Conservation (phyloP, 305 asterid genomes). For the Caryopteris hybrid region DNA sequence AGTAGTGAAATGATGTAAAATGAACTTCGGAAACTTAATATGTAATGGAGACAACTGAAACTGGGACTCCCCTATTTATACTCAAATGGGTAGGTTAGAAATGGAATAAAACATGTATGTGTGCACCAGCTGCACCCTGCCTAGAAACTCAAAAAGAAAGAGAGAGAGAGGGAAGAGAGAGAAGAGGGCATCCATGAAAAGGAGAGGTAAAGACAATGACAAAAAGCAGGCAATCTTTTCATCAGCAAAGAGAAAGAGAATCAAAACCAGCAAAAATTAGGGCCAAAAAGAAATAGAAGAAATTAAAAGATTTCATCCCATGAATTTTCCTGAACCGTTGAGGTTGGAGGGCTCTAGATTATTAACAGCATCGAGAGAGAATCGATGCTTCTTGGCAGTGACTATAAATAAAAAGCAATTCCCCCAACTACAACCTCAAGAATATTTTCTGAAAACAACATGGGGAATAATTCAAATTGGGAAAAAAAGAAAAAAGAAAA, state of each 20-base stretch:
- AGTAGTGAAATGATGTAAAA: background rate
- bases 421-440: constrained; percentile 41
- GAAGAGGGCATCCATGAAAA: constrained; percentile 57
- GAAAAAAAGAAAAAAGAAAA: constrained; percentile 18
- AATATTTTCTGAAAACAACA: constrained; percentile 64
- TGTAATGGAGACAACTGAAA: constrained; percentile 38
- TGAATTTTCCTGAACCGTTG: constrained; percentile 40
- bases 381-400: constrained; percentile 58
- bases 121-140: constrained; percentile 82
- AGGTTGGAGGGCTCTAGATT: constrained; percentile 43
- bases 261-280: constrained; percentile 28
- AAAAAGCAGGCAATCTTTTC: constrained; percentile 67
- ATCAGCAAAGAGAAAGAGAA: constrained; percentile 43
- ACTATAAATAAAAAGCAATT: constrained; percentile 36
- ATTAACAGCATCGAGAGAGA: constrained; percentile 42
- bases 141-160: constrained; percentile 49
- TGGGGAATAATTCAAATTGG: constrained; percentile 50
- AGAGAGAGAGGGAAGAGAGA: constrained; percentile 13
- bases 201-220: constrained; percentile 48
- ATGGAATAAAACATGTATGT: constrained; percentile 52
- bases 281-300: constrained; percentile 2
- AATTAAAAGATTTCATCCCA: constrained; percentile 22
- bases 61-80: constrained; percentile 60
- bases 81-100: constrained; percentile 33
- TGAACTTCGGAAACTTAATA: constrained; percentile 19